A percentile compares a stretch with the other conserved stretches of the same genome.
phyloP scores from a whole-genome alignment of 1,139 yeast species.

The Hansenula lynferdii region DNA sequence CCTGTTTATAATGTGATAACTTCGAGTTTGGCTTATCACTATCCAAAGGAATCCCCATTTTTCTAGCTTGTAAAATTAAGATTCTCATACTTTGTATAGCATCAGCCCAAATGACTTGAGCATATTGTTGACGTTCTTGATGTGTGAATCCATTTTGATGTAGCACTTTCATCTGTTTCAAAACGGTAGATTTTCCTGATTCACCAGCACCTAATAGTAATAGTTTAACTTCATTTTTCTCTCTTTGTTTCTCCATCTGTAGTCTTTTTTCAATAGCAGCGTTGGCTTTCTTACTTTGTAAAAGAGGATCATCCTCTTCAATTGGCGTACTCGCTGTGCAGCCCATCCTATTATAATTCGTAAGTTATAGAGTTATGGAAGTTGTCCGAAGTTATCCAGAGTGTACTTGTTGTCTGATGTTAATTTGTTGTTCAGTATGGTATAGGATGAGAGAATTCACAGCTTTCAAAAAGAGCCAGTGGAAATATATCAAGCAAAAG shows the following conservation, averaged over 20 bases:
- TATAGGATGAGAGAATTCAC: too few relatives aligned
- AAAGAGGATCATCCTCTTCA: slow-evolving; percentile 43
- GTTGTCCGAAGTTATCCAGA: too few relatives aligned
- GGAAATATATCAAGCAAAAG: too few relatives aligned
- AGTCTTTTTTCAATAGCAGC: slow-evolving; percentile 68
- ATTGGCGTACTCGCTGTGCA: slow-evolving; percentile 55
- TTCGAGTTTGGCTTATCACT: slow-evolving; percentile 51
- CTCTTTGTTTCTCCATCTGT: slow-evolving; percentile 46
- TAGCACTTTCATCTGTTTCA: slow-evolving; percentile 81
- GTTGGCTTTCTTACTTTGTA: slow-evolving; percentile 47
- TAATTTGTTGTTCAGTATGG: too few relatives aligned
- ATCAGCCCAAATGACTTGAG: slow-evolving; percentile 94
- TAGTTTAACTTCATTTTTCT: slow-evolving; percentile 54
- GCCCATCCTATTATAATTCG: slow-evolving; percentile 64
- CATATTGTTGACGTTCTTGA: slow-evolving; percentile 75
- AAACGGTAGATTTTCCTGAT: slow-evolving; percentile 93
- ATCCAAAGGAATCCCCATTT: slow-evolving; percentile 51
- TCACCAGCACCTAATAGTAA: slow-evolving; percentile 91
- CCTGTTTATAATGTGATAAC: slow-evolving; percentile 41
- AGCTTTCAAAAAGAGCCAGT: too few relatives aligned
- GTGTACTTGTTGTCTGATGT: too few relatives aligned
- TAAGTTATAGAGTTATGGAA: background rate
- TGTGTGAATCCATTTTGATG: slow-evolving; percentile 84
- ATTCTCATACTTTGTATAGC: slow-evolving; percentile 86
- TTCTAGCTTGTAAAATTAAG: slow-evolving; percentile 67